Percentiles rank a stretch among this genome's conserved stretches.
Conservation (phyloP, 2,329 filamentous ascomycete species). For the Cadophora sp. region DNA sequence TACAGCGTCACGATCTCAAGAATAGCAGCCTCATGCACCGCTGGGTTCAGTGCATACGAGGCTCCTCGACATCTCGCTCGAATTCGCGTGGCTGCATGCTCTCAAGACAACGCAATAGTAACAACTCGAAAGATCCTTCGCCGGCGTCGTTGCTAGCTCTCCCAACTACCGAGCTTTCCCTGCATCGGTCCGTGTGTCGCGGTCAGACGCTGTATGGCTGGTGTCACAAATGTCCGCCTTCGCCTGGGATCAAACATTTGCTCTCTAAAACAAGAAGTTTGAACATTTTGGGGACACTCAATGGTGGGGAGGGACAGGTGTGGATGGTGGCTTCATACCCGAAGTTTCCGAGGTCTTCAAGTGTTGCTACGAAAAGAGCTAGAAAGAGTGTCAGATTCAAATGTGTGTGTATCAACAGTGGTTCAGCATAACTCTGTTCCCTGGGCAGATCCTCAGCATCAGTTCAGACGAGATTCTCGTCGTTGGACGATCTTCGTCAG, state of each 20-base stretch:
- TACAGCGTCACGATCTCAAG: slow-evolving; percentile 39
- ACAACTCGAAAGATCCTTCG: slow-evolving; percentile 35
- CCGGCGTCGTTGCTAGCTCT: slow-evolving; percentile 27
- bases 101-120: slow-evolving; percentile 30
- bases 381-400: slow-evolving; percentile 19
- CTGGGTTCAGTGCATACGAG: slow-evolving; percentile 31
- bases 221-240: slow-evolving; percentile 37
- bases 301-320: slow-evolving; percentile 4
- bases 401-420: slow-evolving; percentile 36
- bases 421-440: slow-evolving; percentile 41
- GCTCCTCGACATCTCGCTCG: slow-evolving; percentile 25
- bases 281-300: slow-evolving; percentile 19
- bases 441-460: slow-evolving; percentile 40
- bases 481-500: slow-evolving; percentile 36
- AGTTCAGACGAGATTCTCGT: slow-evolving; percentile 43
- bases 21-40: slow-evolving; percentile 35
- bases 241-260: slow-evolving; percentile 38
- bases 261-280: slow-evolving; percentile 27
- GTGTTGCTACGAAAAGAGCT: slow-evolving; percentile 1
- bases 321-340: slow-evolving; percentile 7
- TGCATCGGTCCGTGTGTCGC: slow-evolving; percentile 42
- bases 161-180: slow-evolving; percentile 40
- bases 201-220: slow-evolving; percentile 40
- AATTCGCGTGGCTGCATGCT: slow-evolving; percentile 37
- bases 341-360: slow-evolving; percentile 10